A percentile compares a stretch with the other conserved stretches of the same genome.
Evolutionary conservation across 306 rosid genomes (phyloP).

Genomic region (Canavalia gladiata): DNA sequence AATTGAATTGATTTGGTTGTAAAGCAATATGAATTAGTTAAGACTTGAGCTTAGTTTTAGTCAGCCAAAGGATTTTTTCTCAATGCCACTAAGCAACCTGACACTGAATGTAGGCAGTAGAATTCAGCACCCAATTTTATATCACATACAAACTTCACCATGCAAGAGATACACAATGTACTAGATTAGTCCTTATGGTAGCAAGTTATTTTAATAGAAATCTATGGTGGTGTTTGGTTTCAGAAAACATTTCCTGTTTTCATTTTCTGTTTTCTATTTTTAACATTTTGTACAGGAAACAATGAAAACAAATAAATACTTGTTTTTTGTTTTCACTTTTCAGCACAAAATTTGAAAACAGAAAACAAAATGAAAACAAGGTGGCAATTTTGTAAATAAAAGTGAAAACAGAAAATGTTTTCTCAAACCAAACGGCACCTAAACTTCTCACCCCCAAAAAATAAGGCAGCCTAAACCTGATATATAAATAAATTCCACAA

Average conservation of each 20-base stretch:
- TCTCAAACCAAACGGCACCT: not conserved
- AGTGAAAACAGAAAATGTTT: too few relatives aligned
- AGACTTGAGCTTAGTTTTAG: slow-evolving; percentile 7
- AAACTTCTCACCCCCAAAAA: not conserved
- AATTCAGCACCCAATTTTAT: not conserved
- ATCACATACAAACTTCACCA: not conserved
- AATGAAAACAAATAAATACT: too few relatives aligned
- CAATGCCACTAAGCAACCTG: not conserved
- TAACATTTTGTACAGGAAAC: too few relatives aligned
- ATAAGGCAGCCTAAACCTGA: slow-evolving; percentile 16
- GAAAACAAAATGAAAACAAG: too few relatives aligned
- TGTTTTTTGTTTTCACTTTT: too few relatives aligned
- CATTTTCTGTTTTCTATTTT: too few relatives aligned
- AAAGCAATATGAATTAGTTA: not conserved
- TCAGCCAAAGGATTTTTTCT: slow-evolving; percentile 14
- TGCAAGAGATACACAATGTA: slow-evolving; percentile 9
- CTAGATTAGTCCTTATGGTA: slow-evolving; percentile 6
- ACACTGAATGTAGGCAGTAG: not conserved
- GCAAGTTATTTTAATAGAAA: slow-evolving; percentile 8
- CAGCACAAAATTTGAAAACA: too few relatives aligned
- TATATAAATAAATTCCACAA: slow-evolving; percentile 21
- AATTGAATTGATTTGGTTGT: not conserved
- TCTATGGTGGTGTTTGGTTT: too few relatives aligned
- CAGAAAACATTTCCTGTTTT: too few relatives aligned
- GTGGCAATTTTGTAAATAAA: too few relatives aligned